Evolutionary conservation across 140 eudicot species (phyloP).

Genomic region (Flaveria floridana): DNA sequence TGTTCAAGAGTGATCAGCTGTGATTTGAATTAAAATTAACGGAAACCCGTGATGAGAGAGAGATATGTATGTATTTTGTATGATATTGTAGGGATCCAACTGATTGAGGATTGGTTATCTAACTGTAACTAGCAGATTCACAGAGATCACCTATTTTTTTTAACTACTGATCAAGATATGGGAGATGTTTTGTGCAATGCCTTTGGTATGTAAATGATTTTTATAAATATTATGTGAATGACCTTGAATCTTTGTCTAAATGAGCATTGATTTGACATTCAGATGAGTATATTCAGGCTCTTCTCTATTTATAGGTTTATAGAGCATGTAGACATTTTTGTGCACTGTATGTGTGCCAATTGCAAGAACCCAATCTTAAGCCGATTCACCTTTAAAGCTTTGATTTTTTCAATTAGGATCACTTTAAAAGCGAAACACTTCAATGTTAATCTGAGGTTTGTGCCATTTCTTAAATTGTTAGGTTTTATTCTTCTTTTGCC

Average conservation of each 20-base stretch:
- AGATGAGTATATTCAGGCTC: background rate
- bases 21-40: background rate
- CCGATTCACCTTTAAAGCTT: background rate
- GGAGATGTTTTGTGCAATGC: constrained; percentile 6
- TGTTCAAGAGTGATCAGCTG: constrained; percentile 26
- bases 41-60: background rate
- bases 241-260: constrained; percentile 6
- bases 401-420: background rate
- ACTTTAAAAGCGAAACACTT: background rate
- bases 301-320: background rate
- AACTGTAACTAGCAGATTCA: constrained; percentile 16
- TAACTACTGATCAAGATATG: constrained; percentile 13
- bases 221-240: background rate
- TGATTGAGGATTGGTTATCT: background rate
- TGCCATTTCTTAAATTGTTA: constrained; percentile 10
- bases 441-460: constrained; percentile 20
- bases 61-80: background rate
- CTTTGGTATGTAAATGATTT: background rate
- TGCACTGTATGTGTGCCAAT: constrained; percentile 10
- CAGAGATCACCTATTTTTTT: constrained; percentile 20
- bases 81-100: constrained; percentile 1
- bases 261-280: background rate
- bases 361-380: constrained; percentile 10
- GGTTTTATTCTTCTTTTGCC: constrained; percentile 25
- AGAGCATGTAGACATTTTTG: constrained; percentile 11